Percentiles rank a stretch among this genome's conserved stretches.
Conservation (phyloP, 768 basidiomycete species). For the Peribolospora baueri region DNA sequence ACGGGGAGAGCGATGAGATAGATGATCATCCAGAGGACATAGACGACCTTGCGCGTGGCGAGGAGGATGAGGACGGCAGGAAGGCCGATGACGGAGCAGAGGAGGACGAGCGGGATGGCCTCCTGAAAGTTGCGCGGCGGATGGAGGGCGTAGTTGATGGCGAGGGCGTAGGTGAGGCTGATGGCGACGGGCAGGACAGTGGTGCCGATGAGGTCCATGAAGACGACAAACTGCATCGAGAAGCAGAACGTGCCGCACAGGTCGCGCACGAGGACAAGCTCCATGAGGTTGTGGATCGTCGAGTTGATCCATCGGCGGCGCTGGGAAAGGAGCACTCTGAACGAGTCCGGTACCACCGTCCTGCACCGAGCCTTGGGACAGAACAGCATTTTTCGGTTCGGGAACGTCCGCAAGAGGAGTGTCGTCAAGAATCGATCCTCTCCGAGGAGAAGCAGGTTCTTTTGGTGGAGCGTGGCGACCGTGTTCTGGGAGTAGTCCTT, state of each 20-base stretch:
- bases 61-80: conserved; percentile 79
- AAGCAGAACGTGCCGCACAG: conserved; percentile 98
- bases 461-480: conserved; percentile 86
- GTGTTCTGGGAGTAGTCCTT: conserved; percentile 88
- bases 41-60: conserved; percentile 81
- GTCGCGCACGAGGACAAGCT: conserved; percentile 85
- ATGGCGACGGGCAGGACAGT: conserved; percentile 88
- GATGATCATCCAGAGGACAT: conserved; percentile 93
- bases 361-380: conserved; percentile 83
- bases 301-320: conserved; percentile 99
- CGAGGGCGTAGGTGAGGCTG: conserved; percentile 60
- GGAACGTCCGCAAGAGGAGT: conserved; percentile 84
- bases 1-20: conserved; percentile 79
- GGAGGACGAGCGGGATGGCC: conserved; percentile 76
- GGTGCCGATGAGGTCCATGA: conserved; percentile 83
- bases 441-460: conserved; percentile 82
- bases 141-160: conserved; percentile 49
- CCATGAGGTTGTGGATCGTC: conserved; percentile 97
- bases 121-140: conserved; percentile 71
- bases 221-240: conserved; percentile 98
- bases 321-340: conserved; percentile 75
- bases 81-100: conserved; percentile 73
- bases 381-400: conserved; percentile 98
- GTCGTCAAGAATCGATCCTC: conserved; percentile 99
- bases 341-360: conserved; percentile 89